Conservation (phyloP, 257 asterid species). For the Nicotiana sylvestris region DNA sequence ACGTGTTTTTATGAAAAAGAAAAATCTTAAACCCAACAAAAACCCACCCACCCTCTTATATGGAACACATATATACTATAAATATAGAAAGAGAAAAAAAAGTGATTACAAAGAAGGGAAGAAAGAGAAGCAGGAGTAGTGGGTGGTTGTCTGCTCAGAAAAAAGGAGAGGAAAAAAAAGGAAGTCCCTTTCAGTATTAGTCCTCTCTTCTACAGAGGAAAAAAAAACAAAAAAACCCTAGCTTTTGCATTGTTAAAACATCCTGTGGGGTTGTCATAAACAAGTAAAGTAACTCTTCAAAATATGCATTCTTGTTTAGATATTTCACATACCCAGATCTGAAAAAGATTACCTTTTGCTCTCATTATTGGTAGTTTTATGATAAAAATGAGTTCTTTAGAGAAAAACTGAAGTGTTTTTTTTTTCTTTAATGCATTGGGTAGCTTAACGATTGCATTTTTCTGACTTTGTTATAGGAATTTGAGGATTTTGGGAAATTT, state of each 20-base stretch:
- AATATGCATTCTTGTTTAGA: conserved; percentile 3
- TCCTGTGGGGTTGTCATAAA: conserved; percentile 9
- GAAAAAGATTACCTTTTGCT: conserved; percentile 4
- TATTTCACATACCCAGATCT: conserved; percentile 6
- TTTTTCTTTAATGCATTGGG: neutral
- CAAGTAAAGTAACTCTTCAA: conserved; percentile 14
- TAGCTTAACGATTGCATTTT: conserved; percentile 7
- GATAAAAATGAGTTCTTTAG: conserved; percentile 7
- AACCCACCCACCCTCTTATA: neutral
- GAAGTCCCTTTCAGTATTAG: conserved; percentile 11
- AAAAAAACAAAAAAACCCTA: conserved; percentile 1
- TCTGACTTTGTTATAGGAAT: neutral
- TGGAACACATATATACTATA: no score
- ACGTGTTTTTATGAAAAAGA: neutral
- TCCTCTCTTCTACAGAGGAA: neutral
- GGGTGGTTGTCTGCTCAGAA: conserved; percentile 13
- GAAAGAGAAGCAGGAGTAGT: conserved; percentile 11
- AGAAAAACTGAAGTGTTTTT: neutral
- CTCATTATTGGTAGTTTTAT: conserved; percentile 11
- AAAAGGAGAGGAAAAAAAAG: neutral
- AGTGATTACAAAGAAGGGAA: neutral
- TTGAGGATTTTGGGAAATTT: neutral
- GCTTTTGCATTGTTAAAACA: conserved; percentile 7
- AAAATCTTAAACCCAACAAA: neutral
- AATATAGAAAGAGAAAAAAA: neutral